Conservation (phyloP, 2,329 filamentous ascomycete genomes). For the Cercospora sojina region DNA sequence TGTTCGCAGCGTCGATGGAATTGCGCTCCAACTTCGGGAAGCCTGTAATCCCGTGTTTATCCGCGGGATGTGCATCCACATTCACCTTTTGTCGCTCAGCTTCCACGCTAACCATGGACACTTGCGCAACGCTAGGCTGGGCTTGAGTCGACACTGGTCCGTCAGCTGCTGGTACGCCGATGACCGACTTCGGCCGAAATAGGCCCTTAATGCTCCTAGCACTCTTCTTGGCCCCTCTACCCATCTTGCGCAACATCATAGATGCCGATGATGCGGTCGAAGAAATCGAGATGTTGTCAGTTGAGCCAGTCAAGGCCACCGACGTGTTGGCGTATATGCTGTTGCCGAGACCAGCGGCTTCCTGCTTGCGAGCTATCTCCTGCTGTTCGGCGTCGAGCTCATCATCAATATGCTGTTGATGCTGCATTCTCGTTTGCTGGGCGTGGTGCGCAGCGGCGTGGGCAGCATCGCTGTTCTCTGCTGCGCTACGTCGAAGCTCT, state of each 20-base stretch:
- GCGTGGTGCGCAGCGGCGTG: slow-evolving; percentile 26
- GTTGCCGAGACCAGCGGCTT: slow-evolving; percentile 85
- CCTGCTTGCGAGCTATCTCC: slow-evolving; percentile 87
- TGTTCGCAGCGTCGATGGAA: slow-evolving; percentile 65
- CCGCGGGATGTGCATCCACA: slow-evolving; percentile 67
- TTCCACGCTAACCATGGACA: slow-evolving; percentile 95
- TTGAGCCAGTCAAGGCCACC: slow-evolving; percentile 83
- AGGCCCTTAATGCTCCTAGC: slow-evolving; percentile 87
- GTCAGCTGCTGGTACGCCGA: slow-evolving; percentile 74
- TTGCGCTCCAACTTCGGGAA: slow-evolving; percentile 84
- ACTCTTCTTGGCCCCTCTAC: slow-evolving; percentile 94
- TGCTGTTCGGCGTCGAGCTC: slow-evolving; percentile 76
- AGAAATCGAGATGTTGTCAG: slow-evolving; percentile 89
- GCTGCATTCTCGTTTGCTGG: slow-evolving; percentile 33
- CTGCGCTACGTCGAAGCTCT: slow-evolving; percentile 75
- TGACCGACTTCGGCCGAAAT: slow-evolving; percentile 89
- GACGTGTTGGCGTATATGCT: slow-evolving; percentile 74
- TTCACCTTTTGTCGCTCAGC: slow-evolving; percentile 84
- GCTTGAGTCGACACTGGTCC: slow-evolving; percentile 55
- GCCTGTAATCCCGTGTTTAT: slow-evolving; percentile 71
- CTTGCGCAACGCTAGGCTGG: slow-evolving; percentile 69
- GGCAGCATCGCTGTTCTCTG: slow-evolving; percentile 54
- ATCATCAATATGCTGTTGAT: slow-evolving; percentile 34
- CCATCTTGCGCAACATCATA: slow-evolving; percentile 97
- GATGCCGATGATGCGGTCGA: slow-evolving; percentile 88